Evolutionary conservation across 192 early-diverging fungal genomes (phyloP), one percentile per base, ranked within the genome.

Genomic region (Funneliformis geosporum): DNA sequence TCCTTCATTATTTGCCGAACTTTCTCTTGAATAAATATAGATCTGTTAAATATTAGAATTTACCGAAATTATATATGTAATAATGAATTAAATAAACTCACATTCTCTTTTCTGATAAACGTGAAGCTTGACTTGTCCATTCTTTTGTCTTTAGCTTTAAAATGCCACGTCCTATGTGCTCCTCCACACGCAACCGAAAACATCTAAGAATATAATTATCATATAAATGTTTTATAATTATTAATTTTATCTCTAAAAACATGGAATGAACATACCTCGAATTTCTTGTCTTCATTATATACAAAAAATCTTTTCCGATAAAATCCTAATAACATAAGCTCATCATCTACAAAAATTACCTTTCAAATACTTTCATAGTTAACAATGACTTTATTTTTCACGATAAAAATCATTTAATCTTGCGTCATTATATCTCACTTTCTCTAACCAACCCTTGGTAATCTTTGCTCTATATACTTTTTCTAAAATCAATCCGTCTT

Each of bases 361-460:
- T 80, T 55, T 62, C 8, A 44, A 76, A 27, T 18, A 25, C n/a
- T 25, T 21, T 28, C 25, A 62, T 62, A 12, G 14, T 40, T 46
- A 23, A 61, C 3, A 61, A 66, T 25, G 46, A 64, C 14, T 25
- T 27, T 10, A 76, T 40, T 4, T 39, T 39, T 44, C 65, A 76
- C 12, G 46, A 43, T 9, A 71, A 81, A 59, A 47, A 14, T 42
- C 60, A 40, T 50, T 27, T 18, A 44, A 43, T 23, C 18, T 60
- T 10, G 1, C 38, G 18, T 12, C 23, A 18, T 27, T 61, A 70
- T 25, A 5, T 33, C 38, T 75, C 44, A 87, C 82, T 14, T 84
- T 83, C 82, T 95, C 94, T 39, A 95, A 67, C 90, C 93, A 92
- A 8, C 94, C 95, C 46, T 86, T 87, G 7, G 95, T 95, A 42